Evolutionary conservation across 2,329 filamentous ascomycete genomes (phyloP).

Genomic region (Ophiocordyceps camponoti-floridani): DNA sequence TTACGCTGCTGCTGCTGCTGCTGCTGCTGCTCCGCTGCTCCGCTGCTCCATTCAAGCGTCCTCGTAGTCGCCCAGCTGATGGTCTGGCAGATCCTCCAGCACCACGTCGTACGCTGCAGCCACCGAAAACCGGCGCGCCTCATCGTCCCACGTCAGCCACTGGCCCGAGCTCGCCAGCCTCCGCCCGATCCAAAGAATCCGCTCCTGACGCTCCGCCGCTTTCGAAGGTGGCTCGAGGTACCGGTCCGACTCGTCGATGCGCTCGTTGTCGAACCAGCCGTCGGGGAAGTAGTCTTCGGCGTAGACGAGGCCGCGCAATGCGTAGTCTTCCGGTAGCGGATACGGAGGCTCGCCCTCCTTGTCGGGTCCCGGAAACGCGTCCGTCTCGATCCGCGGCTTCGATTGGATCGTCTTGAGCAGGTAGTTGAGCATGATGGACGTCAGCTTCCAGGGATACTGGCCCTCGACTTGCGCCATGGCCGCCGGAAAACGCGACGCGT

Average conservation of each 20-base stretch:
- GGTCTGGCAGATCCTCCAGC: background rate
- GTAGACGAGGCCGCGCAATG: constrained; percentile 45
- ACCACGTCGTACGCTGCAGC: constrained; percentile 16
- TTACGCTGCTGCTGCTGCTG: background rate
- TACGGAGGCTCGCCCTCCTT: constrained; percentile 20
- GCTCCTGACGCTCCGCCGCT: constrained; percentile 34
- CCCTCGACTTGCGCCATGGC: constrained; percentile 25
- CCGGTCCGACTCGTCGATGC: constrained; percentile 50
- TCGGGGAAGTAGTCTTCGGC: constrained; percentile 37
- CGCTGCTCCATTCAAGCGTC: background rate
- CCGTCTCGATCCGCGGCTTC: constrained; percentile 18
- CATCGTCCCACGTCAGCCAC: constrained; percentile 27
- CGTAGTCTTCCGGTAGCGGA: constrained; percentile 52
- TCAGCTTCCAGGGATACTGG: constrained; percentile 32
- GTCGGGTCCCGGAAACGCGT: constrained; percentile 27
- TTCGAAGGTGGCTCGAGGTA: constrained; percentile 44
- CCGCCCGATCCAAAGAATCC: constrained; percentile 40
- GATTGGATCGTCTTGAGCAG: constrained; percentile 10
- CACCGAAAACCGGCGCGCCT: constrained; percentile 19
- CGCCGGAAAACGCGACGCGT: constrained; percentile 20
- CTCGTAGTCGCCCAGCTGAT: background rate
- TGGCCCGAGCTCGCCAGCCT: constrained; percentile 22
- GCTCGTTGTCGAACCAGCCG: constrained; percentile 38
- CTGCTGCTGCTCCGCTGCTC: too few relatives aligned
- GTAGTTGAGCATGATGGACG: constrained; percentile 20